A percentile compares a stretch with the other conserved stretches of the same genome.
Evolutionary conservation across 2,329 filamentous ascomycete genomes (phyloP).

Genomic region (Botryotinia convoluta): DNA sequence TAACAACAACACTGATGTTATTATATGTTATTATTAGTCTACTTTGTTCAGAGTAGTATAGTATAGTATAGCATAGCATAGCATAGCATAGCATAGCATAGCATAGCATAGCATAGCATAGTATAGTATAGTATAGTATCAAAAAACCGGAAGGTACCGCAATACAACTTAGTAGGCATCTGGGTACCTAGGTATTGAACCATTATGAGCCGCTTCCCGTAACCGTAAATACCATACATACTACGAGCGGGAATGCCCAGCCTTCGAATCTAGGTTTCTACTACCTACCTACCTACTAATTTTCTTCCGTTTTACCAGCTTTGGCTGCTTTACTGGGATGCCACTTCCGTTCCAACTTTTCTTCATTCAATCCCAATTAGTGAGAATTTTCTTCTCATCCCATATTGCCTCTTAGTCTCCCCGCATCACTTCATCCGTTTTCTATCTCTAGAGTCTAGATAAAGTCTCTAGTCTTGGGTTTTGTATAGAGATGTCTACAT

Average conservation of each 20-base stretch:
- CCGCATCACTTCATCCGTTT: background rate
- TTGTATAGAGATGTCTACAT: constrained; percentile 16
- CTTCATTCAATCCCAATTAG: background rate
- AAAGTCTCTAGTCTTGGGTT: background rate
- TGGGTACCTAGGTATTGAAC: background rate
- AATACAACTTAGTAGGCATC: background rate
- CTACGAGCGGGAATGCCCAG: background rate
- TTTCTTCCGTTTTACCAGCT: background rate
- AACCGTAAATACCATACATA: background rate
- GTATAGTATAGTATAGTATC: background rate
- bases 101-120: background rate
- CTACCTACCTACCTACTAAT: background rate
- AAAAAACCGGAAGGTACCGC: background rate
- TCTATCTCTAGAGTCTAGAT: background rate
- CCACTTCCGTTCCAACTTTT: background rate
- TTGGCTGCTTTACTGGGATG: background rate
- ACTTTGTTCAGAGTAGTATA: background rate
- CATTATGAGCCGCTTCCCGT: background rate
- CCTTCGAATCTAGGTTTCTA: background rate
- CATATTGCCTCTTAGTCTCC: background rate
- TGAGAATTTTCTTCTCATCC: background rate
- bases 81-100: too few species aligned
- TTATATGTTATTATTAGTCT: background rate
- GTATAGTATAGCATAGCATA: background rate
- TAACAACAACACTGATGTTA: background rate